A percentile compares a stretch with the other conserved stretches of the same genome.
Conservation (phyloP, 2,329 filamentous ascomycete species). For the Clarireedia paspali region DNA sequence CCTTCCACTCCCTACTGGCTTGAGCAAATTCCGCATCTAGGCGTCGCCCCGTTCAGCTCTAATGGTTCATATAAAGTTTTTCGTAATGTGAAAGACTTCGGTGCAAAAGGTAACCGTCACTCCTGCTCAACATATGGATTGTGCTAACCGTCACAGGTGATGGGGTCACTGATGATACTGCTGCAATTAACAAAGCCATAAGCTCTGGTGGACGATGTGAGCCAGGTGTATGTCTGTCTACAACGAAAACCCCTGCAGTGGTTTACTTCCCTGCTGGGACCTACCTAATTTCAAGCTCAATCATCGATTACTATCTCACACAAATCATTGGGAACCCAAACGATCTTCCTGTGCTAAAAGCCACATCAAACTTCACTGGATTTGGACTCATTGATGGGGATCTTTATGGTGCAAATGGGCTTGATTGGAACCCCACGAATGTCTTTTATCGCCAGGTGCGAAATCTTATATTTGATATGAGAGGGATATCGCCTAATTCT, state of each 20-base stretch:
- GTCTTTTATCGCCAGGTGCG: constrained; percentile 59
- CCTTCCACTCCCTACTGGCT: constrained; percentile 12
- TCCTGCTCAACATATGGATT: constrained; percentile 60
- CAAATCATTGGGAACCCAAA: constrained; percentile 26
- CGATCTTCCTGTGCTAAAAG: constrained; percentile 63
- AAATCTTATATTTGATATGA: constrained; percentile 56
- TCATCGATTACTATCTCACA: constrained; percentile 22
- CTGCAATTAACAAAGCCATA: constrained; percentile 62
- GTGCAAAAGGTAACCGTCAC: constrained; percentile 16
- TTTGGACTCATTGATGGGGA: constrained; percentile 77
- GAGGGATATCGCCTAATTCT: constrained; percentile 20
- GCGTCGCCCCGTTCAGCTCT: constrained; percentile 10
- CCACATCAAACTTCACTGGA: constrained; percentile 60
- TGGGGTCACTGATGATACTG: constrained; percentile 69
- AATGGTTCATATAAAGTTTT: constrained; percentile 9
- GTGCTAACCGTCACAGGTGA: constrained; percentile 61
- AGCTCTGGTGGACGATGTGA: constrained; percentile 27
- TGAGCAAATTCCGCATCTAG: constrained; percentile 17
- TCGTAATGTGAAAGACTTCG: constrained; percentile 16
- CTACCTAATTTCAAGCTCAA: constrained; percentile 21
- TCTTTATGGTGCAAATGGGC: constrained; percentile 63
- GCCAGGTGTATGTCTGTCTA: constrained; percentile 38
- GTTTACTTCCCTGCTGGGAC: constrained; percentile 26
- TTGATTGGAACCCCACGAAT: constrained; percentile 69
- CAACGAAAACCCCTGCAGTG: constrained; percentile 39